Percentiles rank a stretch among this genome's conserved stretches.
Evolutionary conservation across 1,139 yeast genomes (phyloP).

Genomic region (Candida freyschussii): DNA sequence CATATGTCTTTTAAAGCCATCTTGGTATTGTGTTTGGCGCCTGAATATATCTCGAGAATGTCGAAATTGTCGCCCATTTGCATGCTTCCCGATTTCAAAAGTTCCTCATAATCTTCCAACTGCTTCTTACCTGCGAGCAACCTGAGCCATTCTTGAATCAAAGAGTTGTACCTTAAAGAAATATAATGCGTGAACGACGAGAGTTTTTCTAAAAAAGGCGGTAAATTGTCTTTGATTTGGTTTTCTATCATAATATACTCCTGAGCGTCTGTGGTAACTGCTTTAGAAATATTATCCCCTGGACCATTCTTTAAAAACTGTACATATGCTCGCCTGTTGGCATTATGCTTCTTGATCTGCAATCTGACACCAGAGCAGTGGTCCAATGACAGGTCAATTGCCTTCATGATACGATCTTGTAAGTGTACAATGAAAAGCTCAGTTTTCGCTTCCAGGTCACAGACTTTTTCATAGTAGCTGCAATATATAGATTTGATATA

Average conservation of each 20-base stretch:
- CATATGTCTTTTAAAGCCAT: conserved; percentile 29
- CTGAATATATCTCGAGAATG: conserved; percentile 30
- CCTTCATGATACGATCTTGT: conserved; percentile 25
- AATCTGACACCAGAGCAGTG: conserved; percentile 23
- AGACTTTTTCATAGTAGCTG: conserved; percentile 17
- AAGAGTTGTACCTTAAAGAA: conserved; percentile 22
- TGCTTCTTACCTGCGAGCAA: conserved; percentile 28
- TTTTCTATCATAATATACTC: conserved; percentile 26
- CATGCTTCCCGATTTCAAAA: conserved; percentile 12
- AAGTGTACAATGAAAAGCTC: conserved; percentile 24
- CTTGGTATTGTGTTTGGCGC: conserved; percentile 27
- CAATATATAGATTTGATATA: conserved; percentile 31
- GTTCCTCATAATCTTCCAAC: conserved; percentile 23
- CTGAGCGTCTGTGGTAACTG: conserved; percentile 24
- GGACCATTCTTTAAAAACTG: conserved; percentile 26
- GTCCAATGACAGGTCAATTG: conserved; percentile 24
- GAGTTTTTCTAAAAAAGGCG: conserved; percentile 23
- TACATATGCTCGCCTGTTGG: conserved; percentile 31
- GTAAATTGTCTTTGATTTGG: conserved; percentile 29
- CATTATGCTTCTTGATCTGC: conserved; percentile 28
- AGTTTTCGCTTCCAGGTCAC: conserved; percentile 18
- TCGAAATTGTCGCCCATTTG: conserved; percentile 31
- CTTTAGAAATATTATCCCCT: conserved; percentile 27
- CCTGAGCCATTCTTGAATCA: conserved; percentile 27
- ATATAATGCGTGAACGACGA: conserved; percentile 18